Evolutionary conservation across 2,329 filamentous ascomycete genomes (phyloP).

Genomic region (Pseudogymnoascus sp.): DNA sequence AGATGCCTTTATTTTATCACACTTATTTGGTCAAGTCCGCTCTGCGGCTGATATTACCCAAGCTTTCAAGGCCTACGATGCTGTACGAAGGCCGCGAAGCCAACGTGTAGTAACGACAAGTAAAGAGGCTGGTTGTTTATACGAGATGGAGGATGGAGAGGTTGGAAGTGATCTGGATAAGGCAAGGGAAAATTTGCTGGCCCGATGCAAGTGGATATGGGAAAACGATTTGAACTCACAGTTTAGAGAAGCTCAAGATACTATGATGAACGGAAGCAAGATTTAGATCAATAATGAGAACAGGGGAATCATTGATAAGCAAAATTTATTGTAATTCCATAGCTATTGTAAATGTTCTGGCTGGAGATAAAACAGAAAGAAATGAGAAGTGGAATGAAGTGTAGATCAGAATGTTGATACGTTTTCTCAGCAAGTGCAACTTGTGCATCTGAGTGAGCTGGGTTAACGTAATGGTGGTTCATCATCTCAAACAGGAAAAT

Average conservation of each 20-base stretch:
- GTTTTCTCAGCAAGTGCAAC: constrained; percentile 13
- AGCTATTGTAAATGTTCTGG: background rate
- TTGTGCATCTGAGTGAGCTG: constrained; percentile 14
- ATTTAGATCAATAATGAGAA: background rate
- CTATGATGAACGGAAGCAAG: constrained; percentile 25
- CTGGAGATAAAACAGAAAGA: background rate
- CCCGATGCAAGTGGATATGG: constrained; percentile 35
- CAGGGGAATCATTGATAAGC: background rate
- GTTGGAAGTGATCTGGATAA: constrained; percentile 33
- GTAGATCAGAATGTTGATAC: constrained; percentile 12
- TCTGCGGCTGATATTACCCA: constrained; percentile 33
- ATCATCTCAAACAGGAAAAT: constrained; percentile 1
- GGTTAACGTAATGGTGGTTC: constrained; percentile 13
- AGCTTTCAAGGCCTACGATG: constrained; percentile 48
- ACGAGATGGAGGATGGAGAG: constrained; percentile 40
- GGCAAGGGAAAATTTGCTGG: constrained; percentile 33
- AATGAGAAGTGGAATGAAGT: background rate
- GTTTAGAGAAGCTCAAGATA: constrained; percentile 34
- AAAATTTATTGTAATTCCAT: constrained; percentile 1
- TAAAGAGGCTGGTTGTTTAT: constrained; percentile 29
- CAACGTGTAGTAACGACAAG: constrained; percentile 29
- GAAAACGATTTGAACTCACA: constrained; percentile 31
- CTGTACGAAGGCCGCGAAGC: constrained; percentile 36
- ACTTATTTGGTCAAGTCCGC: constrained; percentile 40
- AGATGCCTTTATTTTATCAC: constrained; percentile 40